phyloP scores from a whole-genome alignment of 192 early-diverging fungal genomes.

The Oehlia diaphana region DNA sequence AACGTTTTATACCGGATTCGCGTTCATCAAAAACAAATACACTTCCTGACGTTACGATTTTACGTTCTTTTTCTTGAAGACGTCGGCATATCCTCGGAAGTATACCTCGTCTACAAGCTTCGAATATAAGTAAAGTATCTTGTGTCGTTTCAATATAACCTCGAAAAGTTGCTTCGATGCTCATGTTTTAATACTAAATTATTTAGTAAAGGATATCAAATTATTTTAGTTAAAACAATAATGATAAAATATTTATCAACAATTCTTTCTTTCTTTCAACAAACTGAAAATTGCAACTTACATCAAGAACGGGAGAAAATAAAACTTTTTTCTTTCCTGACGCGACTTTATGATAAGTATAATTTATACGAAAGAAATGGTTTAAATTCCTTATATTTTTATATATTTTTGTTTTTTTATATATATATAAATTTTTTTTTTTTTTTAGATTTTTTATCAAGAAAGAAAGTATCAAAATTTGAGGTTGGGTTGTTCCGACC shows the following conservation, averaged over 20 bases:
- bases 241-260: background rate
- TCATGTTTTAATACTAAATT: conserved; percentile 24
- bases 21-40: conserved; percentile 87
- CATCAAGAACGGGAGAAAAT: background rate
- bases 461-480: conserved; percentile 4
- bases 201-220: background rate
- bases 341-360: conserved; percentile 5
- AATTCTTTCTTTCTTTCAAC: too few species aligned
- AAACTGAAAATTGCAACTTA: background rate
- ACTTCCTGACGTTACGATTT: conserved; percentile 69
- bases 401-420: background rate
- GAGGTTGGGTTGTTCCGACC: background rate
- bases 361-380: background rate
- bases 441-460: background rate
- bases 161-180: conserved; percentile 58
- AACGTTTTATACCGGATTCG: conserved; percentile 81
- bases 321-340: background rate
- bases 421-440: background rate
- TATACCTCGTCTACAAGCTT: conserved; percentile 70
- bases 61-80: conserved; percentile 71
- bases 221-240: background rate
- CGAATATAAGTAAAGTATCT: conserved; percentile 77
- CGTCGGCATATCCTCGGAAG: conserved; percentile 70
- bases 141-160: conserved; percentile 74
- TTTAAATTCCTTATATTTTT: background rate